Percentiles rank a stretch among this genome's conserved stretches.
Evolutionary conservation across 495 filamentous ascomycete species (phyloP).

Genomic region (Neurospora sp.): DNA sequence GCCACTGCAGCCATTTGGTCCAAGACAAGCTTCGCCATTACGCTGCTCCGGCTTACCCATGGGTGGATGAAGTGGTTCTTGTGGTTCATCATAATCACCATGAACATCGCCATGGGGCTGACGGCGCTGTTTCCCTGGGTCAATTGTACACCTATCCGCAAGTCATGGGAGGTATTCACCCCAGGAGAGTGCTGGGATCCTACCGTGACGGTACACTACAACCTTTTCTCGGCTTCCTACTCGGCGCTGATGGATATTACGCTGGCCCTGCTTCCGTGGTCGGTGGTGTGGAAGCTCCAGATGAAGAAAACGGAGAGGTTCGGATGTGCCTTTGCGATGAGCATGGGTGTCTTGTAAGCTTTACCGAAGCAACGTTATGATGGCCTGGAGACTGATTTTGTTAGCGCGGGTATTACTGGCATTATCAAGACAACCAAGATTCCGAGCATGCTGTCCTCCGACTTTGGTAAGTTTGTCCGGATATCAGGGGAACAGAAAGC

Average conservation of each 20-base stretch:
- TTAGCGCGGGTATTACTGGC: slow-evolving; percentile 21
- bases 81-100: slow-evolving; percentile 21
- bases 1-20: slow-evolving; percentile 16
- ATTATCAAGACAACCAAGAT: slow-evolving; percentile 18
- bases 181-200: slow-evolving; percentile 26
- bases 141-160: slow-evolving; percentile 24
- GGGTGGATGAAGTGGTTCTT: slow-evolving; percentile 13
- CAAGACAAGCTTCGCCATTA: slow-evolving; percentile 29
- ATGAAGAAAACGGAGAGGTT: slow-evolving; percentile 28
- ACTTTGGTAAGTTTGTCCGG: neutral
- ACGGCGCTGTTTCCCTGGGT: slow-evolving; percentile 31
- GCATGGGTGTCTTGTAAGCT: slow-evolving; percentile 16
- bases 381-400: neutral
- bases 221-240: slow-evolving; percentile 16
- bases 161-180: slow-evolving; percentile 20
- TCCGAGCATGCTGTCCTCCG: slow-evolving; percentile 1
- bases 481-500: neutral
- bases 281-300: slow-evolving; percentile 20
- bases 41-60: slow-evolving; percentile 16
- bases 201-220: slow-evolving; percentile 8
- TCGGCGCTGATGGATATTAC: slow-evolving; percentile 23
- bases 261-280: slow-evolving; percentile 27
- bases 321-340: slow-evolving; percentile 29
- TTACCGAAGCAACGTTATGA: neutral
- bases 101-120: slow-evolving; percentile 29